Conservation (phyloP, 495 filamentous ascomycete genomes). For the Penicillium cosmopolitanum region DNA sequence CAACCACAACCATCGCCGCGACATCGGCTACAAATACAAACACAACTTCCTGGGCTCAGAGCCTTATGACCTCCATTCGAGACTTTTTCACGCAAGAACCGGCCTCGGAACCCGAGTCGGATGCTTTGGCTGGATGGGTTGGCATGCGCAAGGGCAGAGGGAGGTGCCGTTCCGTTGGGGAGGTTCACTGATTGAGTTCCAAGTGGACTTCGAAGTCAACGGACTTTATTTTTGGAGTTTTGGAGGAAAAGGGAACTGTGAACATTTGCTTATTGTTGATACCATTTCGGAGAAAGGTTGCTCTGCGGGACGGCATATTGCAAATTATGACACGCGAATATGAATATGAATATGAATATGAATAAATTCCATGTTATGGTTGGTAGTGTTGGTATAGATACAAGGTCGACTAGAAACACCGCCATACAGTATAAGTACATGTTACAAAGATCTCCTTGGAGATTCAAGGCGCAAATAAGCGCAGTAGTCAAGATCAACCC, state of each 20-base stretch:
- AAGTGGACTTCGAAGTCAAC: not conserved
- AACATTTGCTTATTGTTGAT: too few species aligned
- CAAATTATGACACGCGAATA: not conserved
- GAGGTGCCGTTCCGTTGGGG: conserved; percentile 31
- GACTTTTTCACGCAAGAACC: conserved; percentile 12
- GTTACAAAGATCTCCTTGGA: conserved; percentile 22
- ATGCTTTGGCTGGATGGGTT: conserved; percentile 31
- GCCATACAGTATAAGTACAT: conserved; percentile 25
- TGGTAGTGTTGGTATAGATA: conserved; percentile 28
- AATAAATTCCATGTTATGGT: conserved; percentile 21
- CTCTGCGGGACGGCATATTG: too few species aligned
- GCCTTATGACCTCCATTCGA: conserved; percentile 16
- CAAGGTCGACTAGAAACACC: conserved; percentile 25
- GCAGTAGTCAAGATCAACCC: conserved; percentile 28
- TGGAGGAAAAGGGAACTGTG: too few species aligned
- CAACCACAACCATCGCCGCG: not conserved
- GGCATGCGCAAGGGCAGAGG: conserved; percentile 21
- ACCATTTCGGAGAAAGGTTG: not conserved
- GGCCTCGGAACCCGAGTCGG: conserved; percentile 20
- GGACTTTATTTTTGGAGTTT: too few species aligned
- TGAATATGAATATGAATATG: conserved; percentile 5
- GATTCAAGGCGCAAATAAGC: conserved; percentile 3
- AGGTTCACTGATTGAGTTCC: conserved; percentile 19
- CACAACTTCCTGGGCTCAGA: conserved; percentile 17
- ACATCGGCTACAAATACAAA: not conserved